These are phyloP conservation scores for Penicillium pancosmium DNA, from an alignment of 495 filamentous ascomycete genomes.

Conservation along the genomic window DNA sequence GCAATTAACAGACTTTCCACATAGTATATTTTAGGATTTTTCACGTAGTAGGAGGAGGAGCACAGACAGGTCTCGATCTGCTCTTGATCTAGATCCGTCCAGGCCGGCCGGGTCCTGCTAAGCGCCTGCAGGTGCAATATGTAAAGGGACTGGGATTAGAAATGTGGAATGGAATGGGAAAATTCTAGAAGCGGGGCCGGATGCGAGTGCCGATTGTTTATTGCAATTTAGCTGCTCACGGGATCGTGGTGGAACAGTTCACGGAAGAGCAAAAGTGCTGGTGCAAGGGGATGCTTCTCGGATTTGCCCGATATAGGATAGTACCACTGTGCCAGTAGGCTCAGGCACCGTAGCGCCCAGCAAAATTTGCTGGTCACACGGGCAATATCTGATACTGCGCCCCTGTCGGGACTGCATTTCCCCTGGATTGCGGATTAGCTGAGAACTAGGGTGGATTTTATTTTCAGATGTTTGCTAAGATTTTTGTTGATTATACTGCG, in stretches of 20 bases:
- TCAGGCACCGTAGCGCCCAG: neutral
- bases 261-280: conserved; percentile 3
- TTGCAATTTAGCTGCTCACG: conserved; percentile 20
- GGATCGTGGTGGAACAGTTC: conserved; percentile 4
- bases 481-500: neutral
- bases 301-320: conserved; percentile 28
- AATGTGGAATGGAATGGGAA: conserved; percentile 2
- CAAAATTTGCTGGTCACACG: conserved; percentile 18
- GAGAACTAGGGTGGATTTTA: neutral
- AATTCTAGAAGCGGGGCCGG: conserved; percentile 17
- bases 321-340: neutral
- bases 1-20: neutral
- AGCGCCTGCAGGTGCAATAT: neutral
- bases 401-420: neutral
- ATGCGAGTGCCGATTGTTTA: conserved; percentile 14
- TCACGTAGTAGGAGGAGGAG: neutral
- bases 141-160: neutral
- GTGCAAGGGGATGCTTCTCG: conserved; percentile 10
- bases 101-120: neutral
- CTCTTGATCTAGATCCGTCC: neutral
- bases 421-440: conserved; percentile 1
- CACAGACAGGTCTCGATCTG: neutral
- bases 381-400: neutral
- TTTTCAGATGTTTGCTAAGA: neutral
- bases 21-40: neutral